These are phyloP conservation scores for Cladophialophora exuberans DNA, from an alignment of 2,329 filamentous ascomycete genomes.

Conservation along the genomic window DNA sequence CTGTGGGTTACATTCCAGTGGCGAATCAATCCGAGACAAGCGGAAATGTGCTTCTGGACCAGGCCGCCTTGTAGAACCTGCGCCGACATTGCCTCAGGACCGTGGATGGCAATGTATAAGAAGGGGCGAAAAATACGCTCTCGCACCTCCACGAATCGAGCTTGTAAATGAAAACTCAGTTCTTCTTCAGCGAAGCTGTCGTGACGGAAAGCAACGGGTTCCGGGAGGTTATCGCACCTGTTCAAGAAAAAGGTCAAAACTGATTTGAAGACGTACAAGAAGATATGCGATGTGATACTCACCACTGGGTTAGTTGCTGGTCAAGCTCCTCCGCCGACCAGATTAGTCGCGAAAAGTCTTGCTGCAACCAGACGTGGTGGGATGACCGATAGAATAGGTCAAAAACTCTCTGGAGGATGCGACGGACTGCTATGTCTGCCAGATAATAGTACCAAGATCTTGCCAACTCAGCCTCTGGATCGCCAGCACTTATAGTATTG, in stretches of 20 bases:
- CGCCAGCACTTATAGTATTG: not conserved
- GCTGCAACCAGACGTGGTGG: not conserved
- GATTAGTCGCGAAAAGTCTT: not conserved
- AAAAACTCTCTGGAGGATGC: not conserved
- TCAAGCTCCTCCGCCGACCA: not conserved
- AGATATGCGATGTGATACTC: not conserved
- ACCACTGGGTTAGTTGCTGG: not conserved
- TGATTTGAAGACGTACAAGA: not conserved
- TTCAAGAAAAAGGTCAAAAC: not conserved
- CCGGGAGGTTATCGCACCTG: not conserved
- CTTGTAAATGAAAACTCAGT: not conserved
- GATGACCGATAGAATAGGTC: not conserved
- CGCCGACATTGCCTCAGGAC: not conserved
- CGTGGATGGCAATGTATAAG: not conserved
- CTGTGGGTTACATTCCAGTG: not conserved
- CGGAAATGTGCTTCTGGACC: not conserved
- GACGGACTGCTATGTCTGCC: not conserved
- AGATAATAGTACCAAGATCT: not conserved
- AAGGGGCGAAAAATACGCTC: not conserved
- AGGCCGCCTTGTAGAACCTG: not conserved
- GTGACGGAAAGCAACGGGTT: not conserved
- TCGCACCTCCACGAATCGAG: not conserved
- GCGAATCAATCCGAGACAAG: not conserved
- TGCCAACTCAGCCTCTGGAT: not conserved
- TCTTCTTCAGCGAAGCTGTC: not conserved